Percentiles rank a stretch among this genome's conserved stretches.
Evolutionary conservation across 129 eudicot genomes (phyloP).

Genomic region (Lonicera japonica): DNA sequence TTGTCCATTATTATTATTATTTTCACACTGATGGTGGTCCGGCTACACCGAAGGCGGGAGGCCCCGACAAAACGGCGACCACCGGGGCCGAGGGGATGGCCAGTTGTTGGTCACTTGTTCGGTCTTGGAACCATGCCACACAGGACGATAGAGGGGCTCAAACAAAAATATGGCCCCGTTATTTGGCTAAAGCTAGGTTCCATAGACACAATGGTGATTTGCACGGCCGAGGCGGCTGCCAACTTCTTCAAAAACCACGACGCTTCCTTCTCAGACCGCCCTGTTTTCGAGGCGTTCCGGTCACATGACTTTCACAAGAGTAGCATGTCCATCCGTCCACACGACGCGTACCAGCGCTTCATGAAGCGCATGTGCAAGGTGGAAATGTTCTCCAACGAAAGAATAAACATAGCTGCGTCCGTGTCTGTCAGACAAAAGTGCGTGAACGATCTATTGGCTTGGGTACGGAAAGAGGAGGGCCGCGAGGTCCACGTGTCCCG

Average conservation of each 20-base stretch:
- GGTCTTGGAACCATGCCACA: too few relatives aligned
- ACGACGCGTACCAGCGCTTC: background rate
- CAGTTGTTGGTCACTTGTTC: background rate
- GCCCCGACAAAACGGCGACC: background rate
- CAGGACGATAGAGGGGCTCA: background rate
- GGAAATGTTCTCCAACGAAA: background rate
- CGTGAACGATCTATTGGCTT: background rate
- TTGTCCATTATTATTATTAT: background rate
- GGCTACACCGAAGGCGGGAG: background rate
- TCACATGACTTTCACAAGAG: slow-evolving; percentile 6
- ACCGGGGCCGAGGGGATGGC: slow-evolving; percentile 3
- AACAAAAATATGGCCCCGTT: too few relatives aligned
- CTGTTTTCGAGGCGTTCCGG: background rate
- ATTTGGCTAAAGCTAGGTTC: too few relatives aligned
- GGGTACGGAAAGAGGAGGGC: background rate
- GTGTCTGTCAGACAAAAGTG: slow-evolving; percentile 6
- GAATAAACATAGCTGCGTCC: background rate
- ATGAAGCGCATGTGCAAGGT: slow-evolving; percentile 1
- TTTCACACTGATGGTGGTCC: background rate
- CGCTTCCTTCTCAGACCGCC: background rate
- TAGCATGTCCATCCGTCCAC: background rate
- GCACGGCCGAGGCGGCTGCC: background rate
- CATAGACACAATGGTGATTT: background rate
- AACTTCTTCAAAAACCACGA: slow-evolving; percentile 14
- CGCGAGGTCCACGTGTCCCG: background rate